Conservation (phyloP, 306 rosid species). For the Lotus japonicus region DNA sequence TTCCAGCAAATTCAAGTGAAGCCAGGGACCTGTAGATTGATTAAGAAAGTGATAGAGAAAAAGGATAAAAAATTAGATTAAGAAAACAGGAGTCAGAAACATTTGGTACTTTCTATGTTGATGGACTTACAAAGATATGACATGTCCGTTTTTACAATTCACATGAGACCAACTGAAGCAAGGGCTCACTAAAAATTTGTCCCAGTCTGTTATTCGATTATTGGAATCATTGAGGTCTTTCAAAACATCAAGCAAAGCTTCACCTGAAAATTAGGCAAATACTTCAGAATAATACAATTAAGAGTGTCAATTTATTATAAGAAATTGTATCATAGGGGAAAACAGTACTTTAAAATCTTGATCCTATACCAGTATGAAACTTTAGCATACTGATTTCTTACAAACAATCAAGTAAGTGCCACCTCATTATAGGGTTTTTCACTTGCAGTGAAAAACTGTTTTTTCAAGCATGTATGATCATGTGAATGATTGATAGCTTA, state of each 20-base stretch:
- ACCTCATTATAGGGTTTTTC: neutral
- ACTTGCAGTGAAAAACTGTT: neutral
- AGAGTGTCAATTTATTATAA: neutral
- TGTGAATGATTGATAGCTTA: neutral
- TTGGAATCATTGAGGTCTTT: conserved; percentile 61
- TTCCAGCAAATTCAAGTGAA: conserved; percentile 75
- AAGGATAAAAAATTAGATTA: neutral
- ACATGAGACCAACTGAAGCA: conserved; percentile 87
- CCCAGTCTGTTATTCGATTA: conserved; percentile 61
- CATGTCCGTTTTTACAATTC: conserved; percentile 65
- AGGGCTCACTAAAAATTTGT: conserved; percentile 64
- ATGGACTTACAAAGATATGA: conserved; percentile 75
- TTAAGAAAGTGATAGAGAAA: neutral
- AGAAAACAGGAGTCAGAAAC: neutral
- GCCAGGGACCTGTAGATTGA: conserved; percentile 62
- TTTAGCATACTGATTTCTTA: neutral
- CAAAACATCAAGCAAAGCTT: conserved; percentile 61
- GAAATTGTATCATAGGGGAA: neutral
- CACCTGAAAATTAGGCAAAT: conserved; percentile 47
- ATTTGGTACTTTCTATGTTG: neutral
- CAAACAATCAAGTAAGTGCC: neutral
- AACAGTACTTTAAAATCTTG: neutral
- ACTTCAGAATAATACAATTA: neutral
- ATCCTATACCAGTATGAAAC: neutral
- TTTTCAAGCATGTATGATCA: neutral